Evolutionary conservation across 2,329 filamentous ascomycete species (phyloP).

Genomic region (Zymoseptoria crescenta): DNA sequence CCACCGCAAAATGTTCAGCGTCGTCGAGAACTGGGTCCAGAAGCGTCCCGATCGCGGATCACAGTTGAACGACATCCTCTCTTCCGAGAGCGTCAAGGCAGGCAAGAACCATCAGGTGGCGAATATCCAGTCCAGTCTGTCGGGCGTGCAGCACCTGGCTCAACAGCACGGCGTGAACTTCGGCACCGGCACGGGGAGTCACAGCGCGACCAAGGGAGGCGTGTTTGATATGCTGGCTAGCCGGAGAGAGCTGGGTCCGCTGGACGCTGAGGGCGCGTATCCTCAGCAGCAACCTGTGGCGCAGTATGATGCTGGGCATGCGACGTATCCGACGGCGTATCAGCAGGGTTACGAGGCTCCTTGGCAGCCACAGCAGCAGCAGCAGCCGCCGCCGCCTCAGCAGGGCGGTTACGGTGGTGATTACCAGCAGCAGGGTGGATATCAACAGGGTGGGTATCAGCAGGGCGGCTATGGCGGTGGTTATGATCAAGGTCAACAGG

Average conservation of each 20-base stretch:
- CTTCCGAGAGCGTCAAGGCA: constrained; percentile 70
- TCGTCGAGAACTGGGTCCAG: constrained; percentile 73
- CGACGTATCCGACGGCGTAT: constrained; percentile 27
- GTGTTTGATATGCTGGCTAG: constrained; percentile 24
- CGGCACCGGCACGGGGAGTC: constrained; percentile 16
- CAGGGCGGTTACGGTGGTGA: constrained; percentile 13
- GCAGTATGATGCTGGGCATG: constrained; percentile 22
- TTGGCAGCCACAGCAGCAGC: constrained; percentile 23
- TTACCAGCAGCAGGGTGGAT: constrained; percentile 18
- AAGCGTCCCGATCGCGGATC: constrained; percentile 57
- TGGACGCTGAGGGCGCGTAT: constrained; percentile 15
- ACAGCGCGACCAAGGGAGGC: constrained; percentile 23
- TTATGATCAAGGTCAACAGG: constrained; percentile 13
- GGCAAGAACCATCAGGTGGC: constrained; percentile 65
- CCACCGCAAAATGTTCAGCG: constrained; percentile 81
- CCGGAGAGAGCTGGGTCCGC: constrained; percentile 3
- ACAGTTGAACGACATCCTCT: constrained; percentile 66
- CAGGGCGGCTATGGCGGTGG: constrained; percentile 8
- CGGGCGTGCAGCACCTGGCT: constrained; percentile 19
- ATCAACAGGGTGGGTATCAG: constrained; percentile 11
- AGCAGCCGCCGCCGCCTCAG: constrained; percentile 6
- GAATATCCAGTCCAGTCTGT: constrained; percentile 20
- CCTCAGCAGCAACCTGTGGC: constrained; percentile 19
- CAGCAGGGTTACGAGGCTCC: constrained; percentile 31
- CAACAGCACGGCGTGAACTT: constrained; percentile 15